A percentile compares a stretch with the other conserved stretches of the same genome.
Conservation (phyloP, 2,329 filamentous ascomycete genomes). For the Nigrospora sphaerica region DNA sequence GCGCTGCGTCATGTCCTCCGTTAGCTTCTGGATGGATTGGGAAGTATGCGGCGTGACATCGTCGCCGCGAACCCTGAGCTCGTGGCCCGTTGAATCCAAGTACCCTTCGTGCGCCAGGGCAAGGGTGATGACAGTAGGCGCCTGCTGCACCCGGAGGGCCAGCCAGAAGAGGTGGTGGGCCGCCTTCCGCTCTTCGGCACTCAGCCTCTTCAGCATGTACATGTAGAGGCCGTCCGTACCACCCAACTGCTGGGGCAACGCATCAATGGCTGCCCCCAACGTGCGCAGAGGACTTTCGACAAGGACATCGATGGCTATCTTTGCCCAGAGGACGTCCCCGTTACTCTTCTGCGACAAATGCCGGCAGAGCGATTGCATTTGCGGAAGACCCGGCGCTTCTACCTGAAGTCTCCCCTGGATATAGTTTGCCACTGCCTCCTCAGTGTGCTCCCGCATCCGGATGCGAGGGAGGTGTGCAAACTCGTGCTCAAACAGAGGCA, state of each 20-base stretch:
- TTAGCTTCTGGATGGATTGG: no score
- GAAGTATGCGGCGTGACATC: no score
- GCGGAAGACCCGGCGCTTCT: neutral
- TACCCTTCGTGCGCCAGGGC: neutral
- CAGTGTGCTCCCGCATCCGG: neutral
- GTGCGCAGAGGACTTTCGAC: constrained; percentile 16
- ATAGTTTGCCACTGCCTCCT: constrained; percentile 1
- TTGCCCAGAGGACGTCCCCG: constrained; percentile 4
- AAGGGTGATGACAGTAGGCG: neutral
- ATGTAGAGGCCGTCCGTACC: constrained; percentile 23
- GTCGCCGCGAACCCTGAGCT: no score
- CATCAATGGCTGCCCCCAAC: constrained; percentile 17
- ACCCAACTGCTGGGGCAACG: constrained; percentile 18
- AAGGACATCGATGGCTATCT: constrained; percentile 2
- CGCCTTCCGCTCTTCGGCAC: constrained; percentile 14
- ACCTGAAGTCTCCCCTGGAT: constrained; percentile 1
- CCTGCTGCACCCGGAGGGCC: no score
- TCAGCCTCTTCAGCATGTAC: constrained; percentile 22
- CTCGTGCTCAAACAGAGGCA: neutral
- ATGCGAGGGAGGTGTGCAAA: neutral
- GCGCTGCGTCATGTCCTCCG: neutral
- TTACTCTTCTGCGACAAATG: constrained; percentile 1
- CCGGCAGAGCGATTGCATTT: constrained; percentile 1
- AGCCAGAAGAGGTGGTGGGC: constrained; percentile 21
- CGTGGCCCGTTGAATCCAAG: no score